Conservation (phyloP, 495 filamentous ascomycete genomes). For the Penicillium soppii region DNA sequence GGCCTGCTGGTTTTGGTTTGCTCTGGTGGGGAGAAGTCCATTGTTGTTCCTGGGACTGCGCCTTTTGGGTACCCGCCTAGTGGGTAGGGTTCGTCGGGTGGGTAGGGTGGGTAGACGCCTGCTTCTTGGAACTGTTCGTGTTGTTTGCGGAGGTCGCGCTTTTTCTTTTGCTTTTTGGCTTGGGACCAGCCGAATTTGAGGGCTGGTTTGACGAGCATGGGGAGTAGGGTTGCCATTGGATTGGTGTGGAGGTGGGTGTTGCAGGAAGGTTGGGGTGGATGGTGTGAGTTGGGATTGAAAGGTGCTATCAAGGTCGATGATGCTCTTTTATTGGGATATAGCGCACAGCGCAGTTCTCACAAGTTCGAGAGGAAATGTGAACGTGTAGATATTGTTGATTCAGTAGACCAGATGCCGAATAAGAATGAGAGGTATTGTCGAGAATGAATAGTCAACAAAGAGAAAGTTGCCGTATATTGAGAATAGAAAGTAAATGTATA, state of each 20-base stretch:
- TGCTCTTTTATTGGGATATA: not conserved
- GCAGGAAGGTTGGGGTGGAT: not conserved
- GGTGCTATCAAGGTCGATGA: not conserved
- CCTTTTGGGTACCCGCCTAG: conserved; percentile 22
- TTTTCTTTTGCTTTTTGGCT: conserved; percentile 34
- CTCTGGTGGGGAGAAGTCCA: conserved; percentile 10
- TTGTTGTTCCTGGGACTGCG: conserved; percentile 19
- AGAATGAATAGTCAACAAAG: conserved; percentile 15
- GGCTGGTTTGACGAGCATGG: conserved; percentile 31
- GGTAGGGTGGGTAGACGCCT: conserved; percentile 8
- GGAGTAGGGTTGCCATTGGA: conserved; percentile 19
- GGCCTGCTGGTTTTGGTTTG: conserved; percentile 15
- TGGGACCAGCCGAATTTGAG: conserved; percentile 29
- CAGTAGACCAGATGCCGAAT: conserved; percentile 11
- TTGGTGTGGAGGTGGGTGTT: not conserved
- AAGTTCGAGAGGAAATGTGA: not conserved
- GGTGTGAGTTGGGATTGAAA: conserved; percentile 5
- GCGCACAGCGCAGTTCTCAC: conserved; percentile 5
- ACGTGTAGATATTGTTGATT: too few relatives aligned
- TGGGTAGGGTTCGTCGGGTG: conserved; percentile 12
- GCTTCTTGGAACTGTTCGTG: conserved; percentile 24
- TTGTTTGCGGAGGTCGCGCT: conserved; percentile 26
- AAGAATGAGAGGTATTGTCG: not conserved
- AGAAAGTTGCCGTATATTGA: not conserved
- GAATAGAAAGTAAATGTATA: too few relatives aligned